Percentiles rank a stretch among this genome's conserved stretches.
Evolutionary conservation across 441 rosid genomes (phyloP).

Genomic region (Croton laevigatus): DNA sequence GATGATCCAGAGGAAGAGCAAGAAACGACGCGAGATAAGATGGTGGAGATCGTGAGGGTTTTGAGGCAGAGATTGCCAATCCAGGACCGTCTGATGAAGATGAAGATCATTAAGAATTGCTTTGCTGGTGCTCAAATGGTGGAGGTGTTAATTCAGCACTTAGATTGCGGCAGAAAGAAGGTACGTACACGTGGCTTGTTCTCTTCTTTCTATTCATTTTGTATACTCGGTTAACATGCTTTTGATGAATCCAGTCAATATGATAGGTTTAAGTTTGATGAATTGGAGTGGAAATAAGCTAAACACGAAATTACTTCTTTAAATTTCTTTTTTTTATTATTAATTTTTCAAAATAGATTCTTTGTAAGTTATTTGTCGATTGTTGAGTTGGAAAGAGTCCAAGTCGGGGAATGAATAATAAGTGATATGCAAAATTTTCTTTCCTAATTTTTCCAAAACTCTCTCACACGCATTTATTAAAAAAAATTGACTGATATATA

Average conservation of each 20-base stretch:
- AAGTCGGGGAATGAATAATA: too few relatives aligned
- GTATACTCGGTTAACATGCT: not conserved
- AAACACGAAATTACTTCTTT: too few relatives aligned
- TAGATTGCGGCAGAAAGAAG: constrained; percentile 72
- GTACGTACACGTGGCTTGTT: constrained; percentile 29
- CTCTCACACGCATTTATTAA: too few relatives aligned
- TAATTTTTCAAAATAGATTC: too few relatives aligned
- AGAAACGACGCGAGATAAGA: constrained; percentile 35
- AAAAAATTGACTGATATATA: too few relatives aligned
- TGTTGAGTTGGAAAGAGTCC: not conserved
- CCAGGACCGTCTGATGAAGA: constrained; percentile 75
- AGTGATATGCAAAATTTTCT: too few relatives aligned
- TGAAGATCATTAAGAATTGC: constrained; percentile 85
- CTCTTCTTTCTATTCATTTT: not conserved
- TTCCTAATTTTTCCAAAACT: too few relatives aligned
- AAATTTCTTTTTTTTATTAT: too few relatives aligned
- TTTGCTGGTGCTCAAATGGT: constrained; percentile 74
- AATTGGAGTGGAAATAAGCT: too few relatives aligned
- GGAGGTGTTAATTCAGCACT: constrained; percentile 56
- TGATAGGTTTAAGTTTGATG: too few relatives aligned
- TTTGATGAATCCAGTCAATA: too few relatives aligned
- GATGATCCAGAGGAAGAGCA: constrained; percentile 50
- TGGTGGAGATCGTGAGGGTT: constrained; percentile 44
- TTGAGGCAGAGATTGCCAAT: constrained; percentile 70
- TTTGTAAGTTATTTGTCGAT: too few relatives aligned